Evolutionary conservation across 352 stramenopile genomes (phyloP), one percentile per base, ranked within the genome.

Genomic region (Phytophthora fragariaefolia): DNA sequence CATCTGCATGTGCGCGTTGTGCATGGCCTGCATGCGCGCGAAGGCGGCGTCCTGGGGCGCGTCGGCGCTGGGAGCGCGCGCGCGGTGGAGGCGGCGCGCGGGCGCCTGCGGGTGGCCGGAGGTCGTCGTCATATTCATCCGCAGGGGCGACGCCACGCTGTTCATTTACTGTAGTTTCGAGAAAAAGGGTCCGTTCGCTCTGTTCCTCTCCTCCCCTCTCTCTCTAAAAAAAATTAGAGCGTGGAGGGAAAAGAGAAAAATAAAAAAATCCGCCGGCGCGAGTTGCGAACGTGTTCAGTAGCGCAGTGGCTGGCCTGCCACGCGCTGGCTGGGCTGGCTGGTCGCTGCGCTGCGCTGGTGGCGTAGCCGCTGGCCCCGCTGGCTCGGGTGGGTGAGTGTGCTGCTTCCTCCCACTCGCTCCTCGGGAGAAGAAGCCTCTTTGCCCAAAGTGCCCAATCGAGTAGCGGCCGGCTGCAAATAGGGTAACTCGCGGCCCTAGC

Each of bases 61-160:
- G 43, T 46, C 34, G 13, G 34, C 15, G 34, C 34, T 43, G 6
- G 15, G 34, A 17, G 13, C 34, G 34, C 34, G 34, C 34, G 34
- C 34, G 17, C 61, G 56, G 23, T 59, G 58, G 10, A 67, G 66
- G 18, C 59, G 63, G 15, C 63, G 34, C 13, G 34, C 6, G 54
- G 36, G 36, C 22, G 68, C 38, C 50, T 71, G 62, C n/a, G 40
- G 18, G 24, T 70, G 59, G 17, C 50, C 38, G 7, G 65, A 38
- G 17, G 69, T 70, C 42, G 68, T 66, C 36, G 65, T 77, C 69
- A 74, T 74, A 38, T 74, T 76, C 67, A 79, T 76, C 23, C 69
- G 69, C 52, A 80, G 50, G 36, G 73, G 69, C 38, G 73, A 75
- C 65, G 52, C 69, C 50, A 80, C 73, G 46, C 73, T 70, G 47